These are phyloP conservation scores for Pythium phragmitis DNA, from an alignment of 352 stramenopile species.

Conservation along the genomic window DNA sequence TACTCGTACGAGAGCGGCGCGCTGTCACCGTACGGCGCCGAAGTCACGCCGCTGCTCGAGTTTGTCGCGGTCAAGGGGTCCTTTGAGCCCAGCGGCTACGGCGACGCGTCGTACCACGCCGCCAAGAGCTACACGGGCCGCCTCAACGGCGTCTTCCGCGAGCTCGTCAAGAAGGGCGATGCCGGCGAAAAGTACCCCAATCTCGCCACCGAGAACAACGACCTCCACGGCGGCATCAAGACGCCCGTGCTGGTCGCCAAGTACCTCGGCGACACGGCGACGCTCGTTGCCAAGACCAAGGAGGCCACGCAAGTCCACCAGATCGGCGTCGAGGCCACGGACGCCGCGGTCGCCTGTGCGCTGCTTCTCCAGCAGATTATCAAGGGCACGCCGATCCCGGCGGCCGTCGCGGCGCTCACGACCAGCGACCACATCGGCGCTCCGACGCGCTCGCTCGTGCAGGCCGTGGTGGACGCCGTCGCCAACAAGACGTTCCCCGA, in stretches of 20 bases:
- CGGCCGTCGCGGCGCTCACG: constrained; percentile 39
- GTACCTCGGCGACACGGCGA: constrained; percentile 36
- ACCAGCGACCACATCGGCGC: constrained; percentile 37
- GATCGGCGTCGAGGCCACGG: constrained; percentile 42
- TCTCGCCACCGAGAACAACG: constrained; percentile 48
- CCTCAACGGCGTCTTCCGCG: constrained; percentile 66
- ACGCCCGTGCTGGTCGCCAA: constrained; percentile 49
- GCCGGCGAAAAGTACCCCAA: constrained; percentile 50
- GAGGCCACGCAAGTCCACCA: constrained; percentile 59
- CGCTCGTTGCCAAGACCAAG: constrained; percentile 45
- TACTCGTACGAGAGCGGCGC: constrained; percentile 57
- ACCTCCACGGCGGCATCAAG: constrained; percentile 65
- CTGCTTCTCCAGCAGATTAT: constrained; percentile 58
- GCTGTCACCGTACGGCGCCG: constrained; percentile 62
- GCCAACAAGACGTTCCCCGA: constrained; percentile 40
- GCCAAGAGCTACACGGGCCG: constrained; percentile 58
- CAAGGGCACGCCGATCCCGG: constrained; percentile 29
- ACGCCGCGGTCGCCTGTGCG: constrained; percentile 48
- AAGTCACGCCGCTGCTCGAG: constrained; percentile 61
- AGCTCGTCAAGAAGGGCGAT: constrained; percentile 66
- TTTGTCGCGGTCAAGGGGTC: constrained; percentile 40
- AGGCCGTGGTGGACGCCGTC: constrained; percentile 50
- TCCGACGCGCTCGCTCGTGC: constrained; percentile 33
- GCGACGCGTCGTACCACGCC: constrained; percentile 44
- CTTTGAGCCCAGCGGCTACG: constrained; percentile 51